Evolutionary conservation across 208 protist genomes (phyloP).

Genomic region (Leishmania tarentolae): DNA sequence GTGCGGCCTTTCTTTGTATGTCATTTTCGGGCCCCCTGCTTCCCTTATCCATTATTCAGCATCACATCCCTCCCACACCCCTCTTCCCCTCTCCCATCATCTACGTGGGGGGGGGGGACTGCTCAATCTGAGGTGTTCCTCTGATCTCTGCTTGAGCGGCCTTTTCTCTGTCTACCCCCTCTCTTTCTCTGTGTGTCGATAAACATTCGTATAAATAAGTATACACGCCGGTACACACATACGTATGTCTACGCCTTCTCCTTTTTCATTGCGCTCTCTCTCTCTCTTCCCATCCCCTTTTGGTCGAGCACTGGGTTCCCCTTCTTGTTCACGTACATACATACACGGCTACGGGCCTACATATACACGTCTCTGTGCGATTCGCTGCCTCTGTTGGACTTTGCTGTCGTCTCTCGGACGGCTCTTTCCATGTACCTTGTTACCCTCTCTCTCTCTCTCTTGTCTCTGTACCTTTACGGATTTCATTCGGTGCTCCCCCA

Average conservation of each 20-base stretch:
- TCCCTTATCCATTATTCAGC: too few relatives aligned
- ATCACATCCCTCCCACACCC: too few relatives aligned
- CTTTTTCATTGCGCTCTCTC: not conserved
- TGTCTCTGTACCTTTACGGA: not conserved
- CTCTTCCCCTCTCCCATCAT: not conserved
- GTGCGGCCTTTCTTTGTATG: too few relatives aligned
- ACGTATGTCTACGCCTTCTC: not conserved
- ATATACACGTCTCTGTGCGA: not conserved
- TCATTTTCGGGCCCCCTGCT: too few relatives aligned
- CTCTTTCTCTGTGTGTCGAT: not conserved
- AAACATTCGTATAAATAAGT: not conserved
- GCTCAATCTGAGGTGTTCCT: not conserved
- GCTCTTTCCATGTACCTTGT: not conserved
- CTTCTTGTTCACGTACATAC: not conserved
- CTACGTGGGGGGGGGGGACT: too few relatives aligned
- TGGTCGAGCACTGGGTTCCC: not conserved
- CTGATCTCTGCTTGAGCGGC: not conserved
- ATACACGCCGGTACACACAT: not conserved
- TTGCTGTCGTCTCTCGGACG: not conserved
- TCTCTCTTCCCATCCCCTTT: not conserved
- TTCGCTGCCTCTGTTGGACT: not conserved
- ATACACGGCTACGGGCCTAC: not conserved
- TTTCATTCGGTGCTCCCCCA: too few relatives aligned
- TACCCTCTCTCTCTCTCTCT: not conserved
- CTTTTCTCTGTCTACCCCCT: too few relatives aligned